Evolutionary conservation across 116 monocot genomes (phyloP), one percentile per base, ranked within the genome.

Genomic region (Posidonia oceanica): DNA sequence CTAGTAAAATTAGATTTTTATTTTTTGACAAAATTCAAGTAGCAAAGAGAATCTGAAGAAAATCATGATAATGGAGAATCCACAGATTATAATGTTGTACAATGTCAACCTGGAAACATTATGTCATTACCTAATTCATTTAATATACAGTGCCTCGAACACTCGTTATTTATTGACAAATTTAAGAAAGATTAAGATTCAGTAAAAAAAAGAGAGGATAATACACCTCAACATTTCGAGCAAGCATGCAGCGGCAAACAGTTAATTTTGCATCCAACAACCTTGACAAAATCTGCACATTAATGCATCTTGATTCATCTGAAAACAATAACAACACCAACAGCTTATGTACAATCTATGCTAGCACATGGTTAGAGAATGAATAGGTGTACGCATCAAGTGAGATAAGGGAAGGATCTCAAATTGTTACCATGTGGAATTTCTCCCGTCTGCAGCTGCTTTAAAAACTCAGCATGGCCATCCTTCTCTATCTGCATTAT

Each of bases 401-500:
- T 16, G 3, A 23, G 14, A 48, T 16, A 60, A 61, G 3, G 14
- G 18, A 61, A 69, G 10, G 11, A 39, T 64, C 14, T 4, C 14
- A 55, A 51, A 23, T 14, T 63, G 77, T 75, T 84, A 86, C 80
- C 67, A 51, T 39, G 71, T 78, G 77, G 54, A 72, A 17, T 62
- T 61, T 23, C 22, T 36, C 40, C 75, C 54, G 12, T 64, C 39
- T 84, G 78, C 41, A 67, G 69, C 59, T 79, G 72, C 71, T 79
- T 91, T 62, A 81, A 74, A 77, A 88, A 83, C 67, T 80, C 76
- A 57, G 80, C 56, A 68, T 86, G 74, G 51, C 74, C 75, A 64
- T 91, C 86, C 61, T 91, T 95, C 63, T 91, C 88, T 72, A 64
- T 82, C 70, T 95, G 91, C 69, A 88, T 69, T 53, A 88, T 72